Conservation (phyloP, 1,284 basidiomycete species). For the Cystobasidium sp. region DNA sequence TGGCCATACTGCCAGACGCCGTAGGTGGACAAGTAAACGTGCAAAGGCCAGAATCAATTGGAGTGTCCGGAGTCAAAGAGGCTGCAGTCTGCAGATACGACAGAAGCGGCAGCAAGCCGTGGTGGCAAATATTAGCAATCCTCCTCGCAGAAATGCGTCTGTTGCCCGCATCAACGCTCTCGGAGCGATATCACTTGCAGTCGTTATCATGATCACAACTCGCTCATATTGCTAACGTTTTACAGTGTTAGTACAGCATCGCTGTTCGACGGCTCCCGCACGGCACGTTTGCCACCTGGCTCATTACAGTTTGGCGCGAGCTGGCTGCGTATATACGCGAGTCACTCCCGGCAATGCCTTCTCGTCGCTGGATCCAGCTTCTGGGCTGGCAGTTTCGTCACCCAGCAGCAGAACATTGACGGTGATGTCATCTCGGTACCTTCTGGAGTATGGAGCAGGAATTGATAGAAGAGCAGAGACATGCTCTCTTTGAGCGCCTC, state of each 20-base stretch:
- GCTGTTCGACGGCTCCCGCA: too few relatives aligned
- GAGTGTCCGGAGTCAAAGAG: background rate
- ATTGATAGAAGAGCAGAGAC: constrained; percentile 80
- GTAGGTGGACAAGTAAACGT: background rate
- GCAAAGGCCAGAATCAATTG: background rate
- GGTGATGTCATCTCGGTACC: constrained; percentile 84
- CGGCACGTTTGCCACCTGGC: too few relatives aligned
- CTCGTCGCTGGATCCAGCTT: constrained; percentile 1
- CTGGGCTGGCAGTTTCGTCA: background rate
- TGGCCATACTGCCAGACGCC: constrained; percentile 2
- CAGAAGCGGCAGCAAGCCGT: background rate
- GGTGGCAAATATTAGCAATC: constrained; percentile 12
- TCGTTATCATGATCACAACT: too few relatives aligned
- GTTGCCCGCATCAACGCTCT: too few relatives aligned
- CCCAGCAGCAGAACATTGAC: constrained; percentile 67
- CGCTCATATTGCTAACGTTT: too few relatives aligned
- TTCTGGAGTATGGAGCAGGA: constrained; percentile 75
- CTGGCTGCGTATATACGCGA: constrained; percentile 18
- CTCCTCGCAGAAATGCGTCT: background rate
- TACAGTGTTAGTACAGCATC: too few relatives aligned
- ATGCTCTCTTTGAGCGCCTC: constrained; percentile 73
- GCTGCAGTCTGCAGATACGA: background rate
- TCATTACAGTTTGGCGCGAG: constrained; percentile 17
- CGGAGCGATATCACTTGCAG: too few relatives aligned
- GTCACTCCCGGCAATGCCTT: constrained; percentile 33